Evolutionary conservation across 1,284 basidiomycete genomes (phyloP), one percentile per base, ranked within the genome.

Genomic region (Omphalotus olearius): DNA sequence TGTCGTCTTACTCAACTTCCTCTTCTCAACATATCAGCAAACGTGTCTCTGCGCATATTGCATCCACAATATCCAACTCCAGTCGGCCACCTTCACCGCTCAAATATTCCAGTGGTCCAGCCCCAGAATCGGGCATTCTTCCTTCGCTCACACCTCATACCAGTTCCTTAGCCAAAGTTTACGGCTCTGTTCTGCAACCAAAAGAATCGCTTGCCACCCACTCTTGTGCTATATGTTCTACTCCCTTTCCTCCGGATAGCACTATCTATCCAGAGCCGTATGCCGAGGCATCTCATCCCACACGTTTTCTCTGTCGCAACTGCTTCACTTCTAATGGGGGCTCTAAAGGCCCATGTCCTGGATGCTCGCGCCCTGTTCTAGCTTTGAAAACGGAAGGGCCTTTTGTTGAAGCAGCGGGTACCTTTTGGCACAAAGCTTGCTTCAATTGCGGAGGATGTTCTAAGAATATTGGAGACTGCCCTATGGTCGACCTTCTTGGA

Each of bases 401-500:
- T 3, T 91, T 85, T 56, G 74, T 91, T 41, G 82, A 89, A 60
- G 80, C 80, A 11, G 75, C 77, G 6, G 80, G 79, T 41, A 75
- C 75, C 40, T 78, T 83, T 54, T 91, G 88, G 88, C 88, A 91
- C 62, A 88, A 83, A 65, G 76, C 71, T 38, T 91, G 88, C 64
- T 91, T 91, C 68, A 75, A 73, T 54, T 91, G 88, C 60, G 72
- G 77, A 17, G 83, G 80, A 2, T 91, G 88, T 62, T 76, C 72
- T 62, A 85, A 79, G 67, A 78, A 82, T 56, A 83, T 91, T 28
- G 83, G 85, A 11, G 76, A 85, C 57, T 70, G 70, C 4, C 89
- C 89, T 0, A 83, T 89, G 79, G 83, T 91, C 20, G 89, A 91
- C 65, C 68, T 91, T n/a, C 69, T 88, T 13, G 89, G 89, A 13